phyloP scores from a whole-genome alignment of 176 grass and related monocot species.

The Cenchrus purpureus region DNA sequence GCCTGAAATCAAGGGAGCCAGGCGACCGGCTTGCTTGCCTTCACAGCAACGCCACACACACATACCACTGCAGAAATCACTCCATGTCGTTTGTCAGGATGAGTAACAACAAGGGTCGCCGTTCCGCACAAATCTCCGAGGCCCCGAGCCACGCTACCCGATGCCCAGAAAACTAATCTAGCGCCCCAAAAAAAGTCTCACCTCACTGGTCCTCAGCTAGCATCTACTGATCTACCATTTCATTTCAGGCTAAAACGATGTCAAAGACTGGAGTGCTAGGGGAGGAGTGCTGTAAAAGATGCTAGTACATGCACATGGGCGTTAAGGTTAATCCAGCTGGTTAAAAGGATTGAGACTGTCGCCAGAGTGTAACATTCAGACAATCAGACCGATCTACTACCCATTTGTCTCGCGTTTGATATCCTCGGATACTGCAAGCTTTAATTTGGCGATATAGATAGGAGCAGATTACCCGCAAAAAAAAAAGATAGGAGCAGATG shows the following conservation, averaged over 20 bases:
- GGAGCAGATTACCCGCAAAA: not conserved
- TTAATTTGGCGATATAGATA: not conserved
- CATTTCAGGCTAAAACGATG: not conserved
- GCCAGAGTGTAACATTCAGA: not conserved
- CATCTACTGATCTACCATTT: not conserved
- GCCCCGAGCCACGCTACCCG: not conserved
- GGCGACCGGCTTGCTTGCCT: conserved; percentile 38
- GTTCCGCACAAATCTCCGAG: conserved; percentile 38
- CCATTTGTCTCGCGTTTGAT: no score
- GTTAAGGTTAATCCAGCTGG: not conserved
- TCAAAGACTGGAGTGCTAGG: no score
- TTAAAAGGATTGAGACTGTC: not conserved
- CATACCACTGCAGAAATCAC: conserved; percentile 36
- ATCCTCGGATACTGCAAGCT: not conserved
- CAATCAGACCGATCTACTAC: no score
- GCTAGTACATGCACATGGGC: not conserved
- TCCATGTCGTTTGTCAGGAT: conserved; percentile 11
- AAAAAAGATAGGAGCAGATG: not conserved
- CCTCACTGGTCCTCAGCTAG: not conserved
- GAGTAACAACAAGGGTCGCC: conserved; percentile 48
- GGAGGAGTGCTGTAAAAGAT: not conserved
- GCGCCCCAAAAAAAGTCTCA: not conserved
- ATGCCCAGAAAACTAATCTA: conserved; percentile 8
- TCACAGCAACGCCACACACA: conserved; percentile 34
- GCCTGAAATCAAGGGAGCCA: conserved; percentile 36